These are phyloP conservation scores for Colletotrichum australisinense DNA, from an alignment of 2,329 filamentous ascomycete species.

Conservation along the genomic window DNA sequence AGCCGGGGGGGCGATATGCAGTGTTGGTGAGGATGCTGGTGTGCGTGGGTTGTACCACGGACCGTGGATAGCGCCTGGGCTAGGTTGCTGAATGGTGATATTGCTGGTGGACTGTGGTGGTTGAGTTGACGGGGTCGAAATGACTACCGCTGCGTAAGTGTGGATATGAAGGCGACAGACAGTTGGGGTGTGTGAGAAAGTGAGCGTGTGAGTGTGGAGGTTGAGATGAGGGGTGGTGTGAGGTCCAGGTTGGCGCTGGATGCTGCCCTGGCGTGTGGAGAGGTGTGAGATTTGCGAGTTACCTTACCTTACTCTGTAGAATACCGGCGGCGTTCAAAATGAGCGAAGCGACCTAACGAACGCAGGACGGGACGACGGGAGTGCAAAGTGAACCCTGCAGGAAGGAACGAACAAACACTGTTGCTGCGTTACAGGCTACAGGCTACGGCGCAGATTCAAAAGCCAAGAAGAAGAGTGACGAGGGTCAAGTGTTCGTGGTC, in stretches of 20 bases:
- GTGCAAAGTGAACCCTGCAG: conserved; percentile 22
- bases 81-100: not conserved
- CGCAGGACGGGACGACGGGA: conserved; percentile 16
- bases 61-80: conserved; percentile 15
- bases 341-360: not conserved
- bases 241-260: not conserved
- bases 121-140: not conserved
- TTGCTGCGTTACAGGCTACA: not conserved
- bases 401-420: not conserved
- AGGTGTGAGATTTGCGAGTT: not conserved
- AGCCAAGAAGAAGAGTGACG: not conserved
- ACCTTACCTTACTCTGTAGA: not conserved
- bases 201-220: conserved; percentile 24
- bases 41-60: conserved; percentile 5
- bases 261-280: not conserved
- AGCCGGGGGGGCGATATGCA: not conserved
- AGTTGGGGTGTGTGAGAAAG: not conserved
- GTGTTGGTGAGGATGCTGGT: not conserved
- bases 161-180: not conserved
- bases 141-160: not conserved
- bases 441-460: no score
- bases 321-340: no score
- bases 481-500: not conserved
- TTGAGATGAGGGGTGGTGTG: not conserved
- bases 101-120: not conserved